A percentile compares a stretch with the other conserved stretches of the same genome.
Conservation (phyloP, 768 basidiomycete species). For the Rhodotorula taiwanensis region DNA sequence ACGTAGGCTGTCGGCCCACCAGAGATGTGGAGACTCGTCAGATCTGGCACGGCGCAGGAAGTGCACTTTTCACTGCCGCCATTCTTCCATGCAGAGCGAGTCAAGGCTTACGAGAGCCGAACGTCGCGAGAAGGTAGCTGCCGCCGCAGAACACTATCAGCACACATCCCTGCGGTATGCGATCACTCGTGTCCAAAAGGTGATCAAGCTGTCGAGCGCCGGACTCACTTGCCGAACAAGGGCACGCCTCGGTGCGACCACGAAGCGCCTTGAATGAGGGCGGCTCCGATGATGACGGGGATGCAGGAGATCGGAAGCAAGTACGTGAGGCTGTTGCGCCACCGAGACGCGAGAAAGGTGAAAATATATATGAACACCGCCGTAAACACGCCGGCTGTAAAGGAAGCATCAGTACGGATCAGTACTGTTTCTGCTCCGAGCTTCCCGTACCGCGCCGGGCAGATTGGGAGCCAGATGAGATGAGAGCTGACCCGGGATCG, state of each 20-base stretch:
- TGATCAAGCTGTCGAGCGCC: too few species aligned
- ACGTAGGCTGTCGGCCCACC: conserved; percentile 43
- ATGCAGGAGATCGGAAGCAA: conserved; percentile 42
- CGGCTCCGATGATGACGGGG: conserved; percentile 44
- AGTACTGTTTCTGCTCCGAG: too few species aligned
- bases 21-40: too few species aligned
- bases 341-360: conserved; percentile 41
- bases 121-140: conserved; percentile 42
- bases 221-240: conserved; percentile 7
- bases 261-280: conserved; percentile 42
- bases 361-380: conserved; percentile 43
- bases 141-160: conserved; percentile 33
- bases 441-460: too few species aligned
- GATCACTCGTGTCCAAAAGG: too few species aligned
- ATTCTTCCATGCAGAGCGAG: too few species aligned
- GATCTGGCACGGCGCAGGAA: too few species aligned
- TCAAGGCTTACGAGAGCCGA: conserved; percentile 42
- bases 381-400: conserved; percentile 35
- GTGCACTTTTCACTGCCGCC: too few species aligned
- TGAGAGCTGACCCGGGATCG: conserved; percentile 6
- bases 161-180: too few species aligned
- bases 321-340: conserved; percentile 41
- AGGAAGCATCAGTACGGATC: too few species aligned
- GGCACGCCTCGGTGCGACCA: conserved; percentile 42
- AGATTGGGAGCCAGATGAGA: background rate